These are phyloP conservation scores for Phaeosphaeria sp. DNA, from an alignment of 2,329 filamentous ascomycete species.

Conservation along the genomic window DNA sequence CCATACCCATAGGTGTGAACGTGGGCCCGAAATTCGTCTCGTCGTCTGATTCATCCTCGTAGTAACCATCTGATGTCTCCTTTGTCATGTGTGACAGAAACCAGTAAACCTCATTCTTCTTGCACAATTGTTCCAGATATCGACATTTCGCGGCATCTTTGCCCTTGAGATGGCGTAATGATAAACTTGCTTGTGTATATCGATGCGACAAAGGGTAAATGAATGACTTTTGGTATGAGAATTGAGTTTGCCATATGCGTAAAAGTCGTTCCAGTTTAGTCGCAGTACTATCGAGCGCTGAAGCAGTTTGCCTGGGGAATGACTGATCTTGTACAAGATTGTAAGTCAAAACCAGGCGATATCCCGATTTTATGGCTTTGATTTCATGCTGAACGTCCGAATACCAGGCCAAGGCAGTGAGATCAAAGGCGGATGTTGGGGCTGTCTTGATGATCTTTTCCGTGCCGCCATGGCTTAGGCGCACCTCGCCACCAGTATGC, in stretches of 20 bases:
- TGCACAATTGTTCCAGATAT: conserved; percentile 22
- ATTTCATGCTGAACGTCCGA: conserved; percentile 61
- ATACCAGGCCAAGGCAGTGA: conserved; percentile 51
- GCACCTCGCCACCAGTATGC: conserved; percentile 57
- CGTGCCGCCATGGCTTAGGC: conserved; percentile 49
- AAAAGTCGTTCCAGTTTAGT: conserved; percentile 4
- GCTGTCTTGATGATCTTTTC: conserved; percentile 11
- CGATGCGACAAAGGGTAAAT: conserved; percentile 36
- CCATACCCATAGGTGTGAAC: conserved; percentile 12
- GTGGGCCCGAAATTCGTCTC: not conserved
- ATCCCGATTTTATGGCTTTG: conserved; percentile 54
- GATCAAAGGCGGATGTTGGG: conserved; percentile 26
- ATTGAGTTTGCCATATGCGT: conserved; percentile 11
- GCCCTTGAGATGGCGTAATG: conserved; percentile 26
- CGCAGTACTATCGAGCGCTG: conserved; percentile 12
- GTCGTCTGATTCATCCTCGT: not conserved
- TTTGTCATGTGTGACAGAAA: conserved; percentile 22
- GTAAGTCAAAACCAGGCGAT: conserved; percentile 61
- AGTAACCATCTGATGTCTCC: conserved; percentile 4
- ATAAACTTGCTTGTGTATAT: conserved; percentile 29
- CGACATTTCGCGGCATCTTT: conserved; percentile 23
- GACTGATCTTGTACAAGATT: conserved; percentile 53
- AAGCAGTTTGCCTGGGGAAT: conserved; percentile 12
- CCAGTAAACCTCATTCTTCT: conserved; percentile 20
- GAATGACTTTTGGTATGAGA: conserved; percentile 5